Base-by-base conservation (phyloP, 192 early-diverging fungal genomes). In the Gamsiella multidivaricata region DNA sequence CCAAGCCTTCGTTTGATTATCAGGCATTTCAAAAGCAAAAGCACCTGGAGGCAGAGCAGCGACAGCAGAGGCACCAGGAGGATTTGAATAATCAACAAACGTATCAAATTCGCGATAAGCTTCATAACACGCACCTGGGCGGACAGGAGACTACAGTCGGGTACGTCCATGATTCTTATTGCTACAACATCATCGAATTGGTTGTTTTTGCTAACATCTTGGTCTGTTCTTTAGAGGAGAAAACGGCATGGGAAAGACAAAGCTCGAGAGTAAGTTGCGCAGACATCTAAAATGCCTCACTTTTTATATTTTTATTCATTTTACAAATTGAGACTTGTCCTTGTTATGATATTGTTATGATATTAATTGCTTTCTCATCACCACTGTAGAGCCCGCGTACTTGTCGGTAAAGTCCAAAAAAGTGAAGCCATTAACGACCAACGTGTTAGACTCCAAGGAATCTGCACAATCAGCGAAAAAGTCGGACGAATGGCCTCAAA, bases 371-470 rank as follows among this genome's bases (percentile, higher is more conserved):
- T n/a, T n/a, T n/a, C n/a, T n/a, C n/a, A n/a, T n/a, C n/a, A n/a
- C n/a, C 22, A 6, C 11, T 47, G 2, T 69, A 78, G 74, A 78
- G 32, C 74, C 74, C 34, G 65, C 65, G 1, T 78, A 78, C 61
- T 36, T 69, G 37, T 78, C 74, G 60, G 74, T 78, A 63, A 78
- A 78, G 61, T 65, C 74, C 22, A 78, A 78, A 69, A 68, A 76
- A 61, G 59, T 50, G 39, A 78, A 61, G 34, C 65, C 74, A 57
- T 69, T 69, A 69, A 57, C 54, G 36, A 69, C 65, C 23, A 78
- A 78, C 54, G 66, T 69, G 25, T 59, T 78, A 56, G 65, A 78
- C 37, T 47, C 57, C 47, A 68, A 69, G 61, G 65, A 60, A 0
- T 25, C 61, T 43, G 20, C 33, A 36, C 20, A 37, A 10, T 31